Percentiles rank a stretch among this genome's conserved stretches.
Evolutionary conservation across 2,329 filamentous ascomycete species (phyloP).

Genomic region (Magnaporthales sp.): DNA sequence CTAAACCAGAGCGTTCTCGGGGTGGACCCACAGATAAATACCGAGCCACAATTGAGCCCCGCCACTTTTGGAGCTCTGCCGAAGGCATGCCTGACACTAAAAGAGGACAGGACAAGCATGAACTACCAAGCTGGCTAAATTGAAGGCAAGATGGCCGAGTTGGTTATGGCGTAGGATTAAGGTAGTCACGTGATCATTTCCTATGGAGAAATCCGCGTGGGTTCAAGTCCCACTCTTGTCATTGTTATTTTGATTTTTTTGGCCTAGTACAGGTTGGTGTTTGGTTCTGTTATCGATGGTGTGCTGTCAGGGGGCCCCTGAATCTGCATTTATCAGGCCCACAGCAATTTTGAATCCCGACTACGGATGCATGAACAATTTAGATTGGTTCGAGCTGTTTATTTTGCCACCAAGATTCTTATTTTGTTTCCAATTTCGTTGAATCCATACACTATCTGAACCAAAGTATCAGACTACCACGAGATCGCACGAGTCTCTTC

Average conservation of each 20-base stretch:
- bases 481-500: neutral
- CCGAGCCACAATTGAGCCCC: too few species aligned
- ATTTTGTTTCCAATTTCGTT: neutral
- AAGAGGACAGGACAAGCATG: too few species aligned
- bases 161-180: slow-evolving; percentile 2
- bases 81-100: too few species aligned
- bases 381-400: neutral
- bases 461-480: neutral
- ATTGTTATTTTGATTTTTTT: neutral
- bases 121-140: too few species aligned
- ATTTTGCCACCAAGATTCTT: neutral
- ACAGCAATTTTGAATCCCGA: neutral
- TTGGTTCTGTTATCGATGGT: neutral
- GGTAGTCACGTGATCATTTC: neutral
- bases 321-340: neutral
- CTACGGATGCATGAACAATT: neutral
- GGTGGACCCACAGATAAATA: too few species aligned
- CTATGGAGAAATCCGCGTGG: neutral
- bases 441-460: neutral
- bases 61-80: too few species aligned
- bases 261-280: neutral
- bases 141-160: slow-evolving; percentile 1
- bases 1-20: too few species aligned
- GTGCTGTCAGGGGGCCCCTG: neutral
- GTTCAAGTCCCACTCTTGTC: neutral